phyloP scores from a whole-genome alignment of 805 yeast genomes.

The Ogataea glucozyma region DNA sequence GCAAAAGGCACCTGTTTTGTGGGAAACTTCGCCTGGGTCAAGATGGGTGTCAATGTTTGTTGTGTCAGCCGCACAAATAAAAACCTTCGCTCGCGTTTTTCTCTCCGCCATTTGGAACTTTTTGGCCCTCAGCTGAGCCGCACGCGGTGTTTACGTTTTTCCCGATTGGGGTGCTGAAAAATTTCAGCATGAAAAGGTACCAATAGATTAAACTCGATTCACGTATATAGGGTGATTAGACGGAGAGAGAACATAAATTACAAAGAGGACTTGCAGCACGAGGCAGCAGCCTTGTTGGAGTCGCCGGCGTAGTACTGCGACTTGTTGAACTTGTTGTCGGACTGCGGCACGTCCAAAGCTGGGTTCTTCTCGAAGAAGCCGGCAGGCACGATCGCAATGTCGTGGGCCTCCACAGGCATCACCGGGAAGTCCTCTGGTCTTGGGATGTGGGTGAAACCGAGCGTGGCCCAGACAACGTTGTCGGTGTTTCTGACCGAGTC shows the following conservation, averaged over 20 bases:
- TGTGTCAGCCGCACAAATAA: slow-evolving; percentile 5
- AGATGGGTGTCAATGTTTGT: too few relatives aligned
- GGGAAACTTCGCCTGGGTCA: too few relatives aligned
- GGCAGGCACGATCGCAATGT: slow-evolving; percentile 64
- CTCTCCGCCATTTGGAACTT: not conserved
- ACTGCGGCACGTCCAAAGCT: slow-evolving; percentile 74
- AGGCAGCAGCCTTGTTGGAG: slow-evolving; percentile 14
- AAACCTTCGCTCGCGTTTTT: slow-evolving; percentile 4
- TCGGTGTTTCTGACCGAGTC: slow-evolving; percentile 75
- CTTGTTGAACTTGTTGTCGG: slow-evolving; percentile 67
- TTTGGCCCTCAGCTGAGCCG: slow-evolving; percentile 3
- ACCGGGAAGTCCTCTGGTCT: slow-evolving; percentile 87
- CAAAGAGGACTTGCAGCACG: slow-evolving; percentile 39
- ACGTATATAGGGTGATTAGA: too few relatives aligned
- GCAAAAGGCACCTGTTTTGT: too few relatives aligned
- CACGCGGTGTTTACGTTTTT: slow-evolving; percentile 4
- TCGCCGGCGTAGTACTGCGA: slow-evolving; percentile 43
- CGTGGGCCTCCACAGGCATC: slow-evolving; percentile 81
- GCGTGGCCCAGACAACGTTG: slow-evolving; percentile 76
- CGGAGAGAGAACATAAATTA: slow-evolving; percentile 17
- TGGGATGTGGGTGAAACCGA: slow-evolving; percentile 81
- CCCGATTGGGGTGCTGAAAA: not conserved
- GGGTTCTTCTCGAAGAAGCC: slow-evolving; percentile 80
- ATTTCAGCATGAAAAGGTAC: not conserved
- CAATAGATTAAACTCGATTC: not conserved